Evolutionary conservation across 176 grass and related monocot genomes (phyloP), one percentile per base, ranked within the genome.

Genomic region (Dendrocalamus sinicus): DNA sequence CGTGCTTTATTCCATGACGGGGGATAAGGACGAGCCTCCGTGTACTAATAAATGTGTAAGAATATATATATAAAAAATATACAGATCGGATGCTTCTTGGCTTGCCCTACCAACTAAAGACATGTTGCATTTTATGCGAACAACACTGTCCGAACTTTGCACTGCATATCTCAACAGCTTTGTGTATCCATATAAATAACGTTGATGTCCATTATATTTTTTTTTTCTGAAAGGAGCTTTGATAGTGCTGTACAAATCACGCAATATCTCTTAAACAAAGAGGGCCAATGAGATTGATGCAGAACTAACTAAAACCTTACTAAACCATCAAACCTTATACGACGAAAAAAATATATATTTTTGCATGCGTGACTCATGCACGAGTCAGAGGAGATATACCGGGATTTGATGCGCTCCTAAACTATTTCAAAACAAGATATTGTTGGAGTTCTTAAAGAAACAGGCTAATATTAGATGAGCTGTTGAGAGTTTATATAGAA

Each of bases 181-280:
- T 79, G 54, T 79, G 24, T 77, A 67, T 55, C 74, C 73, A 66
- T 40, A 81, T 55, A 69, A 73, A 15, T 40, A 83, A 47, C 52
- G 39, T 55, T 2, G 64, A 64, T 54, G 69, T 88, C 62, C 81
- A 45, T 59, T 61, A 24, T 35, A 30, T 30, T 4, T 35, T 26
- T 48, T 9, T 13, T 51, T 63, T 32, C 53, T 35, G 62, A 81
- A 20, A 72, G 16, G 47, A 75, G 7, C 20, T 59, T 26, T 81
- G 16, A 12, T 53, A 83, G 69, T 19, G 68, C 28, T 84, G 85
- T 75, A 24, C 76, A 80, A 58, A 91, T 91, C 81, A 75, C 4
- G 17, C 44, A n/a, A 70, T 80, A 91, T 84, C 89, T 88, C 54
- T 48, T 91, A 88, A 88, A 85, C 30, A 84, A 91, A 54, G 73